Percentiles rank a stretch among this genome's conserved stretches.
Conservation (phyloP, 257 asterid species). For the Sherardia arvensis region DNA sequence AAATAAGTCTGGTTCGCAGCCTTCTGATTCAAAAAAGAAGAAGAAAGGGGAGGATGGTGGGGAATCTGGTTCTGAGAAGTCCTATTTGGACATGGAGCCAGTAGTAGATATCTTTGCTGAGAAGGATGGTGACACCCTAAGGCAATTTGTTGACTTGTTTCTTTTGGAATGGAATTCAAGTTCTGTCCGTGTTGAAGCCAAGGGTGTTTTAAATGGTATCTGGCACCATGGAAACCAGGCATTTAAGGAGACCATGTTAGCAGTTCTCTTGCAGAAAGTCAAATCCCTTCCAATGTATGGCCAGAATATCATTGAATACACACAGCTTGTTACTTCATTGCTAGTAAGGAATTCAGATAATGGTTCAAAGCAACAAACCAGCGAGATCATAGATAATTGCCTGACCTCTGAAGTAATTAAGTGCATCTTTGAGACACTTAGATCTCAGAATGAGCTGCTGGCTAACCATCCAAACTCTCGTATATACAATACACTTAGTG, state of each 20-base stretch:
- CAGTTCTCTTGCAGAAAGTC: constrained; percentile 73
- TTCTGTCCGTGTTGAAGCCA: constrained; percentile 91
- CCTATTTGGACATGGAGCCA: constrained; percentile 91
- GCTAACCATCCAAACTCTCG: constrained; percentile 99
- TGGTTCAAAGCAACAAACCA: constrained; percentile 47
- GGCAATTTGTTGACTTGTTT: constrained; percentile 74
- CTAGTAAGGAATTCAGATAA: constrained; percentile 70
- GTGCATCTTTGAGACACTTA: constrained; percentile 83
- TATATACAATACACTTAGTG: constrained; percentile 89
- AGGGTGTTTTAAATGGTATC: constrained; percentile 70
- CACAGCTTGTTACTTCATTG: constrained; percentile 75
- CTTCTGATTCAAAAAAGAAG: constrained; percentile 75
- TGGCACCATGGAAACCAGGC: constrained; percentile 86
- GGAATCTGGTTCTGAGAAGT: constrained; percentile 64
- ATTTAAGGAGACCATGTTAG: constrained; percentile 66
- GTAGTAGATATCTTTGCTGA: constrained; percentile 62
- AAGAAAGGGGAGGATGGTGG: constrained; percentile 91
- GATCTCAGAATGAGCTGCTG: constrained; percentile 92
- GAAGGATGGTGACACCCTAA: constrained; percentile 65
- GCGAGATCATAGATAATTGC: constrained; percentile 83
- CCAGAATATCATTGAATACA: constrained; percentile 75
- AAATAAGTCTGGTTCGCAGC: constrained; percentile 55
- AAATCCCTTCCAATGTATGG: constrained; percentile 83
- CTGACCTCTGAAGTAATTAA: constrained; percentile 72
- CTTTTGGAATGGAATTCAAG: constrained; percentile 93